Evolutionary conservation across 2,329 filamentous ascomycete genomes (phyloP).

Genomic region (Metarhizium album): DNA sequence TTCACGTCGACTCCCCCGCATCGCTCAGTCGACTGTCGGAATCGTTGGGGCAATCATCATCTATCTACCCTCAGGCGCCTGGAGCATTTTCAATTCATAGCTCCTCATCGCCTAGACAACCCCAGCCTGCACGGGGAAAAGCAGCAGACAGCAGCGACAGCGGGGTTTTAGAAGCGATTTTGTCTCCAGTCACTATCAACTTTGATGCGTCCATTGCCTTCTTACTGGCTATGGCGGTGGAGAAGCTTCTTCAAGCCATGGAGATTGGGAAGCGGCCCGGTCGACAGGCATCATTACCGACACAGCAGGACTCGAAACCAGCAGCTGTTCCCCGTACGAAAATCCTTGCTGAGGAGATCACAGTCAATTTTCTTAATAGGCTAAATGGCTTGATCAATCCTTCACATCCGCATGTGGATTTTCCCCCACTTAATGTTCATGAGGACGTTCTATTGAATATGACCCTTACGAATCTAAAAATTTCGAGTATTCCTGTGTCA

Average conservation of each 20-base stretch:
- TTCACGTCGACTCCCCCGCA: slow-evolving; percentile 19
- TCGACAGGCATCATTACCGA: slow-evolving; percentile 8
- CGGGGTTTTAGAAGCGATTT: slow-evolving; percentile 31
- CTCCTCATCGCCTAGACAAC: not conserved
- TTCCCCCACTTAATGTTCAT: slow-evolving; percentile 28
- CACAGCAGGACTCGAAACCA: slow-evolving; percentile 1
- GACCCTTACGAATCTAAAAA: slow-evolving; percentile 33
- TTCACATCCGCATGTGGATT: slow-evolving; percentile 32
- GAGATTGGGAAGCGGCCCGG: slow-evolving; percentile 16
- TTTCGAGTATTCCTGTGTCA: slow-evolving; percentile 10
- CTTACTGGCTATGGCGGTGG: slow-evolving; percentile 39
- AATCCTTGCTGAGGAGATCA: slow-evolving; percentile 37
- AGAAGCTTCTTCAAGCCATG: slow-evolving; percentile 36
- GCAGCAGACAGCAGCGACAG: not conserved
- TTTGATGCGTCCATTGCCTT: slow-evolving; percentile 48
- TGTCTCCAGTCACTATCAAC: slow-evolving; percentile 42
- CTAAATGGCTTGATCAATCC: slow-evolving; percentile 42
- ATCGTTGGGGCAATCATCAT: slow-evolving; percentile 21
- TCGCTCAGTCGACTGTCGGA: slow-evolving; percentile 18
- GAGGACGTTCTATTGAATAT: slow-evolving; percentile 43
- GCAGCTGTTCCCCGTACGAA: slow-evolving; percentile 28
- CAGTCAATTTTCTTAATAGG: slow-evolving; percentile 44
- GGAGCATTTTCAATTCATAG: slow-evolving; percentile 46
- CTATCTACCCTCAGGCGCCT: slow-evolving; percentile 41
- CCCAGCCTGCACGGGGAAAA: not conserved